Evolutionary conservation across 495 filamentous ascomycete genomes (phyloP).

Genomic region (Poronia punctata): DNA sequence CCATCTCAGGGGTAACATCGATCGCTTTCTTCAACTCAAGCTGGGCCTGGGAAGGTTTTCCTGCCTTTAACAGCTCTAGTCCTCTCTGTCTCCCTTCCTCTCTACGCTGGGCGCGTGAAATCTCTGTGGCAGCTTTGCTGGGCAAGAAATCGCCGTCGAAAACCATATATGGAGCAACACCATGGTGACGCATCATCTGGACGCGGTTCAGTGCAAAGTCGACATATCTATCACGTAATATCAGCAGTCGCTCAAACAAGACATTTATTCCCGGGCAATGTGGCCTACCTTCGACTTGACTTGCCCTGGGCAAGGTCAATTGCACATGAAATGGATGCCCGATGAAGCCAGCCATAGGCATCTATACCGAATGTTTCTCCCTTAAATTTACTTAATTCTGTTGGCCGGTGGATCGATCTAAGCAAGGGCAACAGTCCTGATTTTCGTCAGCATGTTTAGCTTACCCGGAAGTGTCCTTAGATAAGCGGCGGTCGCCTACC

Average conservation of each 20-base stretch:
- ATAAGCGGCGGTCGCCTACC: conserved; percentile 38
- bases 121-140: conserved; percentile 89
- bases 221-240: conserved; percentile 56
- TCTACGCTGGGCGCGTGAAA: conserved; percentile 58
- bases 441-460: conserved; percentile 14
- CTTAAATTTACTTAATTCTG: conserved; percentile 75
- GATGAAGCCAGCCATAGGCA: conserved; percentile 97
- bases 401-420: conserved; percentile 90
- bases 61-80: conserved; percentile 71
- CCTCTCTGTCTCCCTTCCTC: conserved; percentile 68
- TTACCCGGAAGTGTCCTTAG: background rate
- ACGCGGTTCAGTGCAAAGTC: conserved; percentile 89
- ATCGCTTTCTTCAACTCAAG: conserved; percentile 89
- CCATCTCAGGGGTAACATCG: conserved; percentile 95
- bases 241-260: background rate
- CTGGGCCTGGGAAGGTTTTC: conserved; percentile 72
- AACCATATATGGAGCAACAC: conserved; percentile 84
- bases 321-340: conserved; percentile 84
- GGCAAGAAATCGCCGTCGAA: conserved; percentile 96
- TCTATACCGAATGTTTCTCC: conserved; percentile 90
- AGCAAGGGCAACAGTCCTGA: conserved; percentile 83
- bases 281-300: conserved; percentile 72
- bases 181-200: conserved; percentile 86
- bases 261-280: background rate
- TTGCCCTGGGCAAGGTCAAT: conserved; percentile 84